These are phyloP conservation scores for Luffa aegyptiaca DNA, from an alignment of 306 rosid species.

Conservation along the genomic window DNA sequence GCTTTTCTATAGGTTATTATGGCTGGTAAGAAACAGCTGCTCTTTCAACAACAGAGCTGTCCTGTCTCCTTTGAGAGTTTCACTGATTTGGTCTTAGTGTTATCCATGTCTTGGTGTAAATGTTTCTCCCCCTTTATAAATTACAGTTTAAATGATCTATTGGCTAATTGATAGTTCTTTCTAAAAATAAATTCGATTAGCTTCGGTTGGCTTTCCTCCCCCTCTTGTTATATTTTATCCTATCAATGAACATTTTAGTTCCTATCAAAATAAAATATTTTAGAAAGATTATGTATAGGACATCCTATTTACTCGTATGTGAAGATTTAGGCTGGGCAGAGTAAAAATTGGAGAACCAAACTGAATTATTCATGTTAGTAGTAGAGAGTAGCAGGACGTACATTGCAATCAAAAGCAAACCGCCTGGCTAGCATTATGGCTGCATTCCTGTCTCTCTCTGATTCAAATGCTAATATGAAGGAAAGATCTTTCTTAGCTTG, in stretches of 20 bases:
- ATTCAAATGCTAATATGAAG: conserved; percentile 67
- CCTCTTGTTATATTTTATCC: background rate
- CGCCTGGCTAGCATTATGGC: conserved; percentile 90
- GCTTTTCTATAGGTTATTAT: background rate
- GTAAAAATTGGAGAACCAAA: background rate
- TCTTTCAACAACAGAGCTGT: background rate
- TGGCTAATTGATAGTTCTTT: background rate
- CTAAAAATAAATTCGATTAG: background rate
- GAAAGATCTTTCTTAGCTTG: conserved; percentile 68
- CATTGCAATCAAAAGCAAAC: conserved; percentile 87
- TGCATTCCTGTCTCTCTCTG: conserved; percentile 82
- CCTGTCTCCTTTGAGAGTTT: background rate
- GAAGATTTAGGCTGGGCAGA: background rate
- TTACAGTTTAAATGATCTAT: background rate
- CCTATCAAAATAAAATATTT: background rate
- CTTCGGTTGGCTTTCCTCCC: background rate
- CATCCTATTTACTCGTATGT: background rate
- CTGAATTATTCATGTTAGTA: background rate
- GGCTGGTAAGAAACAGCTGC: background rate
- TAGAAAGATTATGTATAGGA: background rate
- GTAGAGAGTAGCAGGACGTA: conserved; percentile 28
- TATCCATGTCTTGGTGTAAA: background rate
- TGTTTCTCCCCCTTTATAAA: background rate
- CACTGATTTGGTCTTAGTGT: background rate
- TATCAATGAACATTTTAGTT: background rate